These are phyloP conservation scores for Quercus phellos DNA, from an alignment of 331 rosid species.

Conservation along the genomic window DNA sequence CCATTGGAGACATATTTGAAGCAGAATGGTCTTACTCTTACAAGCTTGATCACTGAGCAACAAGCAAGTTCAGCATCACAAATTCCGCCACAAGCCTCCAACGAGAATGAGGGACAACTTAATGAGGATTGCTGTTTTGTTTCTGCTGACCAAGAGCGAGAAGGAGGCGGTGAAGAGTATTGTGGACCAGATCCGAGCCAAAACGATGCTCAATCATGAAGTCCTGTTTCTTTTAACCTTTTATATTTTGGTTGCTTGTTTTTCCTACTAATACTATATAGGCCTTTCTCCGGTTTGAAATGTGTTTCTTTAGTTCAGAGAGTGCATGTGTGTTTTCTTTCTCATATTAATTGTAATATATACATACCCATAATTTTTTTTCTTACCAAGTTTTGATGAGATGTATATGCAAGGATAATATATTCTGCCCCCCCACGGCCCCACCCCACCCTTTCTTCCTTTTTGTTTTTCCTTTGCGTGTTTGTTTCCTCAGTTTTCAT, in stretches of 20 bases:
- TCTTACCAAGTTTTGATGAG: not conserved
- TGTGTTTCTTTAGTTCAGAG: not conserved
- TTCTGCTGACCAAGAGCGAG: slow-evolving; percentile 49
- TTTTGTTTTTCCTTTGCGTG: too few relatives aligned
- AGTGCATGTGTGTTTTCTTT: not conserved
- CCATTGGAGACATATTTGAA: slow-evolving; percentile 77
- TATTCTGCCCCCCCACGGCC: too few relatives aligned
- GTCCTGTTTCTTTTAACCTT: not conserved
- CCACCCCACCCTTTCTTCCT: too few relatives aligned
- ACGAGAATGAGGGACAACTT: slow-evolving; percentile 57
- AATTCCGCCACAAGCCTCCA: slow-evolving; percentile 44
- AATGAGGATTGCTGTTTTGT: slow-evolving; percentile 45
- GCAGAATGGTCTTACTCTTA: slow-evolving; percentile 78
- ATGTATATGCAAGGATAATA: not conserved
- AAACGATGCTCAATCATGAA: slow-evolving; percentile 41
- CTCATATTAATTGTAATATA: not conserved
- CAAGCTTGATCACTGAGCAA: slow-evolving; percentile 74
- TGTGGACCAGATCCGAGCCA: slow-evolving; percentile 53
- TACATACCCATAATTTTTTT: not conserved
- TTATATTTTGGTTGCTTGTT: not conserved
- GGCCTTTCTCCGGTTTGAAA: not conserved
- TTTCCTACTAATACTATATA: not conserved
- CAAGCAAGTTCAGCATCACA: slow-evolving; percentile 63
- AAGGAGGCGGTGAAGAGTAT: slow-evolving; percentile 55
- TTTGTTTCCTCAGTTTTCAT: too few relatives aligned